Base-by-base conservation (phyloP, 371 early-diverging fungal genomes). In the Capillidium rhysosporum region DNA sequence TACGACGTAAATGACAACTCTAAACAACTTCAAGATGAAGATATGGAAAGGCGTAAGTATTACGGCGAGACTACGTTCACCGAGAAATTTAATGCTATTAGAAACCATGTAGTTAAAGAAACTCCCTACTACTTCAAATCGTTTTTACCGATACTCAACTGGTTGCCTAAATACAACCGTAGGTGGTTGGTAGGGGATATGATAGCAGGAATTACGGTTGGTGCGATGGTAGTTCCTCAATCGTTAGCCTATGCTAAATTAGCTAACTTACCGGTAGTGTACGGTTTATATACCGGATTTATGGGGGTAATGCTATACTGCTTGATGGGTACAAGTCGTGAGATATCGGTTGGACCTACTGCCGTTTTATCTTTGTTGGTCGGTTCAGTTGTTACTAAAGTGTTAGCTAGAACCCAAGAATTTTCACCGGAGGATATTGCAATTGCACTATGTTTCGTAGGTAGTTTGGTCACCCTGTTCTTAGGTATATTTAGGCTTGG, bases 261-360 rank as follows among this genome's bases (percentile, higher is more conserved):
- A 1, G 91, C 89, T 0, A 70, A 69, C n/a, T 64, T 92, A 24
- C 85, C 89, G 20, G 74, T 82, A 38, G 72, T 84, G 54, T 84
- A 78, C 63, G 93, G 93, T 0, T 71, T 92, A 16, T 92, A 92
- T 67, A 79, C 87, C 44, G 72, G 82, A 48, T 81, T 87, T 60
- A 64, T 86, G 28, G 88, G 92, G 26, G 70, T 76, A 10, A 63
- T 82, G 28, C 49, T 86, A 18, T 89, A 91, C 63, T 71, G 75
- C 49, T 61, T 86, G 51, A 75, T 88, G 59, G 89, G 84, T 16
- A 88, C 92, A 0, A 77, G 82, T 30, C 84, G 86, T 62, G 90
- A 88, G 56, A 73, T 86, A 40, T 85, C 86, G 16, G 80, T 89
- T 45, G 90, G 92, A 20, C 79, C 89, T 1, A 86, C 87, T 4